phyloP scores from a whole-genome alignment of 2,329 filamentous ascomycete species.

The Pseudogymnoascus sp. region DNA sequence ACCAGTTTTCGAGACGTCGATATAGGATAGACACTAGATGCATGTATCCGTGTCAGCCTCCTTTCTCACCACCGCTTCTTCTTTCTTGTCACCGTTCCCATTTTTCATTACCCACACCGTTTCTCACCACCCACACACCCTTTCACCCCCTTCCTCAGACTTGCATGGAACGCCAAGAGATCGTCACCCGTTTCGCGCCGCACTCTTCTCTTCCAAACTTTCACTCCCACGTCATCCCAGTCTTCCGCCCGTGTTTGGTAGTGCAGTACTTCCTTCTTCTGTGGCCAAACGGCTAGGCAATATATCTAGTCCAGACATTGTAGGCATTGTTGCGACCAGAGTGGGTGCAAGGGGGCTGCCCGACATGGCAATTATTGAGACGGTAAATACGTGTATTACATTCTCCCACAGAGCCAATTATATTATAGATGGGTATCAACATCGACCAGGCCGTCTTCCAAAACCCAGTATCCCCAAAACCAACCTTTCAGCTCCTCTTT shows the following conservation, averaged over 20 bases:
- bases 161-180: too few species aligned
- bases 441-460: background rate
- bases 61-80: background rate
- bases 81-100: background rate
- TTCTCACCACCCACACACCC: too few species aligned
- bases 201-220: too few species aligned
- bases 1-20: background rate
- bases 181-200: too few species aligned
- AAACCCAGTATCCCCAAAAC: background rate
- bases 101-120: too few species aligned
- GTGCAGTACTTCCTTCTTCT: too few species aligned
- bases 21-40: background rate
- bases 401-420: background rate
- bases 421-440: background rate
- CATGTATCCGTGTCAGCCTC: background rate
- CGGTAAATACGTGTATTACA: background rate
- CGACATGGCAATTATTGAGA: background rate
- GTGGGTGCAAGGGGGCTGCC: background rate
- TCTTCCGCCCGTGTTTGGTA: too few species aligned
- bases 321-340: background rate
- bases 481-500: background rate
- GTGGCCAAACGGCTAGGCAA: too few species aligned
- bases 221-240: too few species aligned
- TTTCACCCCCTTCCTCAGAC: too few species aligned
- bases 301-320: too few species aligned